These are phyloP conservation scores for Pichia sp. DNA, from an alignment of 1,139 yeast genomes.

Conservation along the genomic window DNA sequence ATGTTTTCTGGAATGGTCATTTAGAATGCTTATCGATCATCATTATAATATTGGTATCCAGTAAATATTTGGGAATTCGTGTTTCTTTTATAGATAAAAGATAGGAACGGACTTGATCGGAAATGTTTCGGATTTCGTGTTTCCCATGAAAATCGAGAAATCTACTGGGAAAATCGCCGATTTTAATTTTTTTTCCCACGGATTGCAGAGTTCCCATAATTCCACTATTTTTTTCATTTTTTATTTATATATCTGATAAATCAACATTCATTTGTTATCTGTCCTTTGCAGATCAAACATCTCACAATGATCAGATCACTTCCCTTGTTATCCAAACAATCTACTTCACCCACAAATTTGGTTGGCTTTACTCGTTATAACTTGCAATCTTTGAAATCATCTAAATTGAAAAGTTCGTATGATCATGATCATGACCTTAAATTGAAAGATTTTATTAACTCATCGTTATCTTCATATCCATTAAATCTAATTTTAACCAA, in stretches of 20 bases:
- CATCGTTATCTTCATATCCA: slow-evolving; percentile 8
- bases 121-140: neutral
- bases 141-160: neutral
- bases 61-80: neutral
- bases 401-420: neutral
- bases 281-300: neutral
- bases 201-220: neutral
- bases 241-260: no score
- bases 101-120: neutral
- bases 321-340: neutral
- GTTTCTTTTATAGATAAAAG: neutral
- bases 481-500: slow-evolving; percentile 7
- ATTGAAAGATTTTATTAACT: neutral
- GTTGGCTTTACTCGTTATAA: neutral
- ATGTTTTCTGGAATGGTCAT: slow-evolving; percentile 14
- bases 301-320: neutral
- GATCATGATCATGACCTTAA: neutral
- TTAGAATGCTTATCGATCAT: neutral
- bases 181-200: neutral
- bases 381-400: neutral
- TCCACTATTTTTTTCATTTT: neutral
- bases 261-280: no score
- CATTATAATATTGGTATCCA: no score
- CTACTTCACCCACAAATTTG: neutral
- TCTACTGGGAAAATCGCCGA: neutral